Evolutionary conservation across 164 flowering plant genomes (phyloP), one percentile per base, ranked within the genome.

Genomic region (Aristolochia contorta): DNA sequence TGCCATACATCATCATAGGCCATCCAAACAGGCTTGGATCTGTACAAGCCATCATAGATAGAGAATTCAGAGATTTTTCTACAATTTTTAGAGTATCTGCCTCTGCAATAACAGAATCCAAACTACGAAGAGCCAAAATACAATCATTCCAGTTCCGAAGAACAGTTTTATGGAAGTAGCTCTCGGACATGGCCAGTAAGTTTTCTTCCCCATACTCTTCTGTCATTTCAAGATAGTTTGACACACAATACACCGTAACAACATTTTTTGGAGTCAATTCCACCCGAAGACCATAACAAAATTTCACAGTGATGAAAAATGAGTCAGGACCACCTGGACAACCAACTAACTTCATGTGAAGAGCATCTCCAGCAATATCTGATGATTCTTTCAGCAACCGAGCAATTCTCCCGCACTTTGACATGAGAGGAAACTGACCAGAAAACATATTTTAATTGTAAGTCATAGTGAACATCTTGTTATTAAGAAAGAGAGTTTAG

Each of bases 1-100:
- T 84, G 54, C 99, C 96, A 71, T 93, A 88, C 91, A 87, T 84
- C 87, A 73, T 78, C 97, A 90, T 84, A 23, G 98, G 98, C 98
- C 98, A 93, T 32, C 98, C 98, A 78, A 90, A 93, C 64, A 93
- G 76, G 73, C 83, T 84, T 8, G 89, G 92, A 61, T 93, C 99
- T 2, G 97, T 93, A 65, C 86, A 93, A 21, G 79, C 86, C 96
- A 88, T 90, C 79, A 79, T 76, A 33, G 96, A 80, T 46, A 93
- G 41, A 55, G 94, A 78, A 70, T 78, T 70, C 59, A 85, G 45
- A 65, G 85, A 86, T 75, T 80, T 86, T 59, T 60, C 73, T 37
- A 82, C 60, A 16, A 88, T 71, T 57, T 80, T 79, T 55, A 88
- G 85, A 61, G 78, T 77, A 37, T 85, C 97, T 18, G 89, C 96